Percentiles rank a stretch among this genome's conserved stretches.
These are phyloP conservation scores for Stephania yunnanensis DNA, from an alignment of 164 flowering plant genomes.

Conservation along the genomic window DNA sequence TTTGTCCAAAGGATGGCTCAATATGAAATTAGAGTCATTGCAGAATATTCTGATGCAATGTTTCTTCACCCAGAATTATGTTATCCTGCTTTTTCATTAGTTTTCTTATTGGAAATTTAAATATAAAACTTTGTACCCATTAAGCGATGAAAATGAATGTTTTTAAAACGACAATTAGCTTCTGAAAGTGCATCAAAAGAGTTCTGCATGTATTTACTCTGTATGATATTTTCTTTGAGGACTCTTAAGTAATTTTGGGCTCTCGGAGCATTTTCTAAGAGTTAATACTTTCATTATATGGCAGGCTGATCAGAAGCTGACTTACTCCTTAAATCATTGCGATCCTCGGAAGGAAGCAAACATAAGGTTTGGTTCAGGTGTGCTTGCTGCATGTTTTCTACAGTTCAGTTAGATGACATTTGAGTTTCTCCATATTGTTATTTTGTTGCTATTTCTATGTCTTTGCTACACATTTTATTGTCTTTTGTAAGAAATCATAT, in stretches of 20 bases:
- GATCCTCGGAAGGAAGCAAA: conserved; percentile 63
- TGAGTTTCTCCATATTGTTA: neutral
- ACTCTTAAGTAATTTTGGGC: no score
- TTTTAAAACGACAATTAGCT: neutral
- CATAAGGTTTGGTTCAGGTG: conserved; percentile 69
- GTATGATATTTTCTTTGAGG: neutral
- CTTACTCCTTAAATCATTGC: conserved; percentile 85
- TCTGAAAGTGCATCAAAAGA: neutral
- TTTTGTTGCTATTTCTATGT: neutral
- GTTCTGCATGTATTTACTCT: neutral
- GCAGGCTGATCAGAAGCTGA: conserved; percentile 93
- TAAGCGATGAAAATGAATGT: neutral
- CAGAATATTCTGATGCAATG: neutral
- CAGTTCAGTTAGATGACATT: neutral
- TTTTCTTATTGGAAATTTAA: neutral
- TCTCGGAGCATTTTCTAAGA: no score
- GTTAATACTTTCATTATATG: conserved; percentile 16
- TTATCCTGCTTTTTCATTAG: neutral
- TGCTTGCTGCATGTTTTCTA: conserved; percentile 26
- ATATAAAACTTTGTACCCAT: neutral
- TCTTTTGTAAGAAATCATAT: no score
- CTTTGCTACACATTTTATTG: no score
- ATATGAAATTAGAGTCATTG: neutral
- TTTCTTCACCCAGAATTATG: neutral
- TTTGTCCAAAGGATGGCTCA: neutral